Percentiles rank a stretch among this genome's conserved stretches.
phyloP scores from a whole-genome alignment of 768 basidiomycete species.

The Phlebiopsis flavidoalba region DNA sequence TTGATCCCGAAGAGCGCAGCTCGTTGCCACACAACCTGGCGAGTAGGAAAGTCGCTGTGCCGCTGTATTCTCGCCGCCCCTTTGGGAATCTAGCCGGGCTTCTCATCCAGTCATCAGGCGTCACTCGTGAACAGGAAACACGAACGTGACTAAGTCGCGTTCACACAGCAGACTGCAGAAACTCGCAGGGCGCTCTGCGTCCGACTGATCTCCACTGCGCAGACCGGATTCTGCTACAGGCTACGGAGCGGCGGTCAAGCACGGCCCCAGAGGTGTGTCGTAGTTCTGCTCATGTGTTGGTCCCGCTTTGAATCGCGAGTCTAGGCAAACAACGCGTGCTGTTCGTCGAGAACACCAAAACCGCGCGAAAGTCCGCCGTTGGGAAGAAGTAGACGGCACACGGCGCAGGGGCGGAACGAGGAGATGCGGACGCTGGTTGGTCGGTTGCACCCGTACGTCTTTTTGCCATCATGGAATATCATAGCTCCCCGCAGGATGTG shows the following conservation, averaged over 20 bases:
- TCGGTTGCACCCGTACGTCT: not conserved
- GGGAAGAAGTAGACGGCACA: not conserved
- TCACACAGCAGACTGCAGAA: too few species aligned
- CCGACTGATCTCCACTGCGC: conserved; percentile 84
- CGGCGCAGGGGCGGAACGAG: not conserved
- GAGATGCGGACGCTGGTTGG: too few species aligned
- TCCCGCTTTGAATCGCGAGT: not conserved
- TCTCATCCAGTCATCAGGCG: too few species aligned
- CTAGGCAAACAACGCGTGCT: conserved; percentile 67
- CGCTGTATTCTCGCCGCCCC: too few species aligned
- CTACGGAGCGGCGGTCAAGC: conserved; percentile 83
- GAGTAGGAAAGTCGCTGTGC: too few species aligned
- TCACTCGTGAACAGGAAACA: too few species aligned
- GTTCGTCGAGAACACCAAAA: conserved; percentile 77
- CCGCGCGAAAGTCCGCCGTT: conserved; percentile 43
- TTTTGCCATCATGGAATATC: not conserved
- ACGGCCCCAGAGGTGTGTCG: conserved; percentile 76
- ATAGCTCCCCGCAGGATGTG: not conserved
- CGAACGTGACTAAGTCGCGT: too few species aligned
- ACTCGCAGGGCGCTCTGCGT: conserved; percentile 72
- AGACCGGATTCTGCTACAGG: conserved; percentile 90
- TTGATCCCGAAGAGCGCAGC: too few species aligned
- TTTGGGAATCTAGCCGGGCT: too few species aligned
- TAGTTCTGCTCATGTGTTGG: not conserved
- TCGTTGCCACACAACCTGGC: too few species aligned